Base-by-base conservation (phyloP, 2,329 filamentous ascomycete genomes). In the Cadophora luteo-olivacea region DNA sequence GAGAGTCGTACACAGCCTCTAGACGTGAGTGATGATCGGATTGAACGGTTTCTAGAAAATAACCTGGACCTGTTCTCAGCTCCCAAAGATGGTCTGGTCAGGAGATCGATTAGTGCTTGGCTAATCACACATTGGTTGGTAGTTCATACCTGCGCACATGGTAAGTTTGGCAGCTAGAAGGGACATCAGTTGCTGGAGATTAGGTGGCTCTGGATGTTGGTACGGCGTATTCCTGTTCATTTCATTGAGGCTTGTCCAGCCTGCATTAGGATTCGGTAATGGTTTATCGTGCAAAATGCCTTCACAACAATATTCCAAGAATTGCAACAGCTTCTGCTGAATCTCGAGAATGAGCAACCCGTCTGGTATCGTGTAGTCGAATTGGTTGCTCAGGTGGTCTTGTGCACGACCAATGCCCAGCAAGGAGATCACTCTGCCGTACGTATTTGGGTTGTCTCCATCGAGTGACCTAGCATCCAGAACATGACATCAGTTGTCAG, bases 41-140 rank as follows among this genome's bases (percentile, higher is more conserved):
- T 60, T 22, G 41, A 19, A 60, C 33, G 19, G 33, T 16, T 41
- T 60, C 36, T 4, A 60, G 57, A 60, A 60, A 60, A 22, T 60
- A 60, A 14, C 8, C n/a, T 60, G 57, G 57, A 41, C 45, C 57
- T 25, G 9, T 45, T 29, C 57, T 60, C 1, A 60, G 57, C 8
- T 60, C 57, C 57, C 33, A 60, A 41, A 60, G 36, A 60, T 60
- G 36, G n/a, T 60, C 57, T 60, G 52, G 32, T 55, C 41, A 11
- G 6, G 29, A 60, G 12, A 19, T 12, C 19, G 22, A 22, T 60
- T 38, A 45, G 57, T 29, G 22, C 16, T 60, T 29, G 57, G 14
- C n/a, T 7, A 14, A 29, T 16, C 57, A 58, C 22, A 19, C 45
- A 14, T 3, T 24, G 6, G 22, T 9, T 4, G 3, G 14, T 24